phyloP scores from a whole-genome alignment of 148 eudicot genomes.

The Amaranthus palmeri region DNA sequence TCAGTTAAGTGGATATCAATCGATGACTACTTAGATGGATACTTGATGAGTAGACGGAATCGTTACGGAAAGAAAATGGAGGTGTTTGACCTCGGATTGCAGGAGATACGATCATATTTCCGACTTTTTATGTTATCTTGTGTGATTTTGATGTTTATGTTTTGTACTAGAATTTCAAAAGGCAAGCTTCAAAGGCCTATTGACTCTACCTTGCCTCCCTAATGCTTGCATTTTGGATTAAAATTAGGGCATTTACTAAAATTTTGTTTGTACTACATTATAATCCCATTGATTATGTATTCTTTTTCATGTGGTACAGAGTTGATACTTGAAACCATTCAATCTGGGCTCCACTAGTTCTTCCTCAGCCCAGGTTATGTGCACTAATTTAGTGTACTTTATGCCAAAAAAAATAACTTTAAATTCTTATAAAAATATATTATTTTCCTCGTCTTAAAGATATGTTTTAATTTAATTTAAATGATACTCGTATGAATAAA shows the following conservation, averaged over 20 bases:
- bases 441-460: no score
- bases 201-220: constrained; percentile 45
- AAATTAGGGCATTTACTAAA: background rate
- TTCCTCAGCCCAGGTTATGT: background rate
- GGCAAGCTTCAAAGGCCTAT: constrained; percentile 60
- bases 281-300: constrained; percentile 14
- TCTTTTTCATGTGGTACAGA: constrained; percentile 10
- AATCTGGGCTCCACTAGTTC: background rate
- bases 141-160: constrained; percentile 91
- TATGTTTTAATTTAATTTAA: no score
- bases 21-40: constrained; percentile 88
- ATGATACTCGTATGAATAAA: no score
- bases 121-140: constrained; percentile 83
- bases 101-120: constrained; percentile 86
- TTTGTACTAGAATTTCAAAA: constrained; percentile 89
- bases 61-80: constrained; percentile 87
- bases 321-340: background rate
- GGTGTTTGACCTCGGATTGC: constrained; percentile 87
- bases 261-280: constrained; percentile 7
- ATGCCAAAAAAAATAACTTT: background rate
- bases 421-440: no score
- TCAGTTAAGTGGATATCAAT: constrained; percentile 60
- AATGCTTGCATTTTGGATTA: constrained; percentile 7
- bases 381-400: background rate
- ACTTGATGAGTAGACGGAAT: constrained; percentile 71